These are phyloP conservation scores for Sphagnum contortum DNA, from an alignment of 225 moss, liverwort and hornwort genomes.

Conservation along the genomic window DNA sequence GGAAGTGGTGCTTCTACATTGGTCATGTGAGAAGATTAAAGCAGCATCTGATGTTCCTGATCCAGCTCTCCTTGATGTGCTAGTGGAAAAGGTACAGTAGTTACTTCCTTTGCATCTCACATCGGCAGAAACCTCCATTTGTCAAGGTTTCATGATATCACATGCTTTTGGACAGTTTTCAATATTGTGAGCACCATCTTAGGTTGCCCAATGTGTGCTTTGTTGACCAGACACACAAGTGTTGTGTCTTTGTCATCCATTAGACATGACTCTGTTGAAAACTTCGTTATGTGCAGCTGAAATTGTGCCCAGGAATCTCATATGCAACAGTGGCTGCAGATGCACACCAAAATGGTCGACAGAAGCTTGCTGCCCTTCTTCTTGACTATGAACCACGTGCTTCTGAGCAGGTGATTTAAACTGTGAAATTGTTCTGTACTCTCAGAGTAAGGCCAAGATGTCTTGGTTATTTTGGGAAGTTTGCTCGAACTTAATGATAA, in stretches of 20 bases:
- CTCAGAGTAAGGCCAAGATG: too few species aligned
- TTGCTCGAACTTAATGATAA: too few species aligned
- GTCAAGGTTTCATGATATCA: too few species aligned
- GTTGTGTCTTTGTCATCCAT: too few species aligned
- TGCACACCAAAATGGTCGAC: constrained; percentile 83
- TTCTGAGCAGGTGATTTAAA: constrained; percentile 73
- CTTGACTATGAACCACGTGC: constrained; percentile 94
- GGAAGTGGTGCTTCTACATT: constrained; percentile 96
- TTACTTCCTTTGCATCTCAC: too few species aligned
- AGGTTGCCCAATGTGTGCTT: too few species aligned
- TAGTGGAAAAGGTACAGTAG: constrained; percentile 65
- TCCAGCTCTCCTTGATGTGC: constrained; percentile 56
- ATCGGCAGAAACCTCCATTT: too few species aligned
- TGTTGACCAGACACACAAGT: too few species aligned
- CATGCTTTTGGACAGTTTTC: too few species aligned
- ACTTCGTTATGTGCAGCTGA: constrained; percentile 37
- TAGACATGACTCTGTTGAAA: too few species aligned
- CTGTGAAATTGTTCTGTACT: neutral
- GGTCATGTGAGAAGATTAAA: constrained; percentile 90
- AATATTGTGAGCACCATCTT: too few species aligned
- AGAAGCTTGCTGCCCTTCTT: constrained; percentile 93
- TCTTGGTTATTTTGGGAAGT: too few species aligned
- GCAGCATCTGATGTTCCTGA: constrained; percentile 80
- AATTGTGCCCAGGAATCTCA: constrained; percentile 67
- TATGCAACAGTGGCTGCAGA: constrained; percentile 96